These are phyloP conservation scores for Dillenia suffruticosa DNA, from an alignment of 164 flowering plant species.

Conservation along the genomic window DNA sequence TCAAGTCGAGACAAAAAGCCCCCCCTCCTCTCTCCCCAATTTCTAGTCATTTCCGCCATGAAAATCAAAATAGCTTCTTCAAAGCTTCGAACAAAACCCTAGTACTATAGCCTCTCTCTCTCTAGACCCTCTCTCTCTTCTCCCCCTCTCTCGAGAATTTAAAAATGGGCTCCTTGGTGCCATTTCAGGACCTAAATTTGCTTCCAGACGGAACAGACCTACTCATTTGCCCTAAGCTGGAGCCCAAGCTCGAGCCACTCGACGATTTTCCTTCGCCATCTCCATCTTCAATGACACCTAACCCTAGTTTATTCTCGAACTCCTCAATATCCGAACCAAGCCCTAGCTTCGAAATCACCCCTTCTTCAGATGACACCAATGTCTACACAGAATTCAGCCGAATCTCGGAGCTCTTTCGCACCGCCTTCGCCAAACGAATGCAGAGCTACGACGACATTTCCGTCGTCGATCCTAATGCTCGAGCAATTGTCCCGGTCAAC, in stretches of 20 bases:
- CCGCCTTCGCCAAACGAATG: conserved; percentile 45
- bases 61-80: not conserved
- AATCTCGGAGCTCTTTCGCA: conserved; percentile 48
- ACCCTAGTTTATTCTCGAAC: conserved; percentile 10
- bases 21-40: not conserved
- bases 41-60: not conserved
- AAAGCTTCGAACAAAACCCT: not conserved
- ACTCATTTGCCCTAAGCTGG: conserved; percentile 35
- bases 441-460: conserved; percentile 15
- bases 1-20: not conserved
- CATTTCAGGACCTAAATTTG: conserved; percentile 37
- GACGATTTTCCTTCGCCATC: conserved; percentile 10
- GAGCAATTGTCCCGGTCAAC: conserved; percentile 37
- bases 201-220: conserved; percentile 23
- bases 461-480: conserved; percentile 23
- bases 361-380: conserved; percentile 16
- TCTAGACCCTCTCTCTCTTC: not conserved
- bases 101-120: not conserved
- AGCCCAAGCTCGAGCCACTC: conserved; percentile 46
- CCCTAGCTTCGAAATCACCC: conserved; percentile 4
- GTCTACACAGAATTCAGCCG: conserved; percentile 55
- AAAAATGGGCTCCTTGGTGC: conserved; percentile 25
- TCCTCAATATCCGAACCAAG: conserved; percentile 1
- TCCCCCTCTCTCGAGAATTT: not conserved
- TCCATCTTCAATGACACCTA: not conserved